Base-by-base conservation (phyloP, 2,329 filamentous ascomycete species). In the Xylariaceae sp. region DNA sequence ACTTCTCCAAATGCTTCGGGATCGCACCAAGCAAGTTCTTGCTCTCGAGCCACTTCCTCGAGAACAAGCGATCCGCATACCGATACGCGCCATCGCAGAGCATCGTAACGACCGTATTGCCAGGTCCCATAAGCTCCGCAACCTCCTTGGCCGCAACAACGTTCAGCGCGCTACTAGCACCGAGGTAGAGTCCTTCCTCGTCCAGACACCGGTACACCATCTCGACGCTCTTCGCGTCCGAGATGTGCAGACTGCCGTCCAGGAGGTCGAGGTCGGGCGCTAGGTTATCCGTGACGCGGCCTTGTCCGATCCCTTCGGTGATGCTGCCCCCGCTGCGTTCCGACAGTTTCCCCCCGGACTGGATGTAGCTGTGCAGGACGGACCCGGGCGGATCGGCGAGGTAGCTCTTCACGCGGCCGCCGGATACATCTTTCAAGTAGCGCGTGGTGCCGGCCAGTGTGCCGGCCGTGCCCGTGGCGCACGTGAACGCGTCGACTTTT, bases 151-250 rank as follows among this genome's bases (percentile, higher is more conserved):
- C 95, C 1, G 95, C 95, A 6, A 94, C 95, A 12, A 99, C 95
- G 72, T 99, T 99, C 69, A 99, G 79, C 57, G 91, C 90, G 21
- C 91, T 96, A 77, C 92, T 96, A 33, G 95, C 95, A 61, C 95
- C 95, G 2, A 99, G 82, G 74, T 99, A 99, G 48, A 99, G 78
- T 2, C 95, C 95, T 74, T 99, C 95, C 76, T 98, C 92, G 69
- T 98, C 93, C 62, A 99, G 80, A 71, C 94, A 96, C 63, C 94
- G 82, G 79, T 98, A 99, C 40, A 99, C 92, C 95, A 97, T 98
- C 76, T 91, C 91, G 66, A 99, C 94, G 69, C 88, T 96, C 84
- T 96, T 93, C 79, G 95, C 92, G 72, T 99, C 95, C 60, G 86
- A 83, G 66, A 99, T 92, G 72, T 88, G 82, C 68, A 99, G 71